Evolutionary conservation across 169 alveolate species (phyloP).

Genomic region (Plasmodium inui): DNA sequence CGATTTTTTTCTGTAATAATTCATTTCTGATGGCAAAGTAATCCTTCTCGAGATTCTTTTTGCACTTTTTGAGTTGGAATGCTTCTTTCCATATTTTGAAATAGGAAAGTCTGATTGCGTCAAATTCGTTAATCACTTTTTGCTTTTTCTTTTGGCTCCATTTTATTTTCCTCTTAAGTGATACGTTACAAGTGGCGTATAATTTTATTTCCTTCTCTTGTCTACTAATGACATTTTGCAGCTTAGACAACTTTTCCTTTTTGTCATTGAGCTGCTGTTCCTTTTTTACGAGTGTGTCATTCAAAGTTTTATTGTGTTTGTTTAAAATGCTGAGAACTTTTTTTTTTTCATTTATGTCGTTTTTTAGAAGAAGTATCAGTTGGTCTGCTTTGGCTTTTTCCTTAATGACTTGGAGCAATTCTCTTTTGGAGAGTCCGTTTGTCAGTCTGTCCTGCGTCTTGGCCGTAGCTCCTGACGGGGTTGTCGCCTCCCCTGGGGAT

Average conservation of each 20-base stretch:
- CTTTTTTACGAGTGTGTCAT: constrained; percentile 4
- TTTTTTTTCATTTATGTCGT: constrained; percentile 47
- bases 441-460: not conserved
- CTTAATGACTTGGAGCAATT: constrained; percentile 19
- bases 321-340: constrained; percentile 14
- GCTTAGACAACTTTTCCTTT: constrained; percentile 2
- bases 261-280: constrained; percentile 28
- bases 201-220: constrained; percentile 19
- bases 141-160: constrained; percentile 11
- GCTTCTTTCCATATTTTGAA: constrained; percentile 42
- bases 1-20: constrained; percentile 31
- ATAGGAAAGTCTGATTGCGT: constrained; percentile 11
- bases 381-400: constrained; percentile 35
- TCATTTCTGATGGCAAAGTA: constrained; percentile 47
- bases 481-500: not conserved
- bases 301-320: constrained; percentile 27
- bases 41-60: constrained; percentile 5
- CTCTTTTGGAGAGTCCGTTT: constrained; percentile 7
- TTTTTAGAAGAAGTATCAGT: constrained; percentile 35
- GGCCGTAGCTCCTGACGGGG: not conserved
- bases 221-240: constrained; percentile 20
- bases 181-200: constrained; percentile 18
- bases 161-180: constrained; percentile 11
- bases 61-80: constrained; percentile 35
- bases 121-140: constrained; percentile 20